Evolutionary conservation across 2,329 filamentous ascomycete species (phyloP).

Genomic region (Aspergillus alliaceus): DNA sequence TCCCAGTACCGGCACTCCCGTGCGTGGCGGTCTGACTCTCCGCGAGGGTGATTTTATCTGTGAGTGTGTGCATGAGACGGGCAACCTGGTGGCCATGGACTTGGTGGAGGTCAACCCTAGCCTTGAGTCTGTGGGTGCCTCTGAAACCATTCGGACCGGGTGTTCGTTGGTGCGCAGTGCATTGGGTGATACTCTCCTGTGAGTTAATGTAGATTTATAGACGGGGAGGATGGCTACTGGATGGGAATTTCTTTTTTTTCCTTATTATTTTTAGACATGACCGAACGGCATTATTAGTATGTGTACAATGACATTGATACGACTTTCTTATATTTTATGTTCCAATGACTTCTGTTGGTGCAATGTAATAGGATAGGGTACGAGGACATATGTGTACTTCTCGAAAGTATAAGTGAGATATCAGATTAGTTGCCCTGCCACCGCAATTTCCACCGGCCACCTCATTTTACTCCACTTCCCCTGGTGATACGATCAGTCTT

Average conservation of each 20-base stretch:
- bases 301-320: neutral
- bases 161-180: conserved; percentile 90
- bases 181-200: conserved; percentile 86
- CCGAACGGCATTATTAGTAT: neutral
- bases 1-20: conserved; percentile 91
- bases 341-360: neutral
- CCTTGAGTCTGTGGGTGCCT: conserved; percentile 67
- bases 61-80: conserved; percentile 78
- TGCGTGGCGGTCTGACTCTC: conserved; percentile 87
- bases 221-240: neutral
- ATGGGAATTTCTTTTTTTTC: neutral
- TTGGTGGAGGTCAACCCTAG: conserved; percentile 80
- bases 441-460: conserved; percentile 11
- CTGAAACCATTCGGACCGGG: conserved; percentile 85
- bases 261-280: neutral
- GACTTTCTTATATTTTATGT: too few relatives aligned
- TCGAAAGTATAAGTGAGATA: too few relatives aligned
- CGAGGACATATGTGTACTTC: too few relatives aligned
- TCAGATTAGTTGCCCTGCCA: conserved; percentile 10
- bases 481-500: neutral
- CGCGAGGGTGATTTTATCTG: conserved; percentile 97
- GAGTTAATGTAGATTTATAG: neutral
- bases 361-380: too few relatives aligned
- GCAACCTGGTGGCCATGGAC: conserved; percentile 75
- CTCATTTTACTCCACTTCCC: conserved; percentile 7